Evolutionary conservation across 495 filamentous ascomycete genomes (phyloP), one percentile per base, ranked within the genome.

Genomic region (Hypoxylon crocopeplum): DNA sequence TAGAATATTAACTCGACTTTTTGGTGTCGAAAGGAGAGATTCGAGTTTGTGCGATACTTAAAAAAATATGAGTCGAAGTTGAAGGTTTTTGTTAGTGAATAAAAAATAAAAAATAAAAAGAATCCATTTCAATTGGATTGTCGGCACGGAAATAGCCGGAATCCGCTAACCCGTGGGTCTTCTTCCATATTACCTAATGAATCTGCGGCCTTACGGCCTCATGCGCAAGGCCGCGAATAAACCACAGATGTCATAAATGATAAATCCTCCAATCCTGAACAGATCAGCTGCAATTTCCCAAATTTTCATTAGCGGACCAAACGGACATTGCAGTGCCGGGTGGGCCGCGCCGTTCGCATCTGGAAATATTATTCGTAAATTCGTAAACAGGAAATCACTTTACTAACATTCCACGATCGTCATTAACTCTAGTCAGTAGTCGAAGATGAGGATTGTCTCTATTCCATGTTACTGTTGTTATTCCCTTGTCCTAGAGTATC

Each of bases 391-490:
- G n/a, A n/a, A n/a, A n/a, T n/a, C n/a, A n/a, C n/a, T n/a, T n/a
- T n/a, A n/a, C n/a, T n/a, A n/a, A n/a, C n/a, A n/a, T n/a, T n/a
- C n/a, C n/a, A n/a, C n/a, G n/a, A n/a, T n/a, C n/a, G n/a, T n/a
- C n/a, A n/a, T n/a, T n/a, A n/a, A n/a, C n/a, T n/a, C n/a, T n/a
- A n/a, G n/a, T n/a, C n/a, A n/a, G n/a, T n/a, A n/a, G n/a, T n/a
- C n/a, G 73, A 5, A 69, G 59, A 56, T 71, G 58, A 49, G 78
- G 77, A 45, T 68, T 64, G 7, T 38, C 37, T 29, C 63, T 56
- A 17, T 50, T 11, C 61, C 47, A 34, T 37, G 15, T 40, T 40
- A 44, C 25, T 16, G 56, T 24, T 30, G 32, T 12, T 42, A 34
- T 33, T 59, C 24, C 62, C 33, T 70, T 63, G 42, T 42, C 11